Base-by-base conservation (phyloP, 2,329 filamentous ascomycete genomes). In the Thielaviopsis musarum region DNA sequence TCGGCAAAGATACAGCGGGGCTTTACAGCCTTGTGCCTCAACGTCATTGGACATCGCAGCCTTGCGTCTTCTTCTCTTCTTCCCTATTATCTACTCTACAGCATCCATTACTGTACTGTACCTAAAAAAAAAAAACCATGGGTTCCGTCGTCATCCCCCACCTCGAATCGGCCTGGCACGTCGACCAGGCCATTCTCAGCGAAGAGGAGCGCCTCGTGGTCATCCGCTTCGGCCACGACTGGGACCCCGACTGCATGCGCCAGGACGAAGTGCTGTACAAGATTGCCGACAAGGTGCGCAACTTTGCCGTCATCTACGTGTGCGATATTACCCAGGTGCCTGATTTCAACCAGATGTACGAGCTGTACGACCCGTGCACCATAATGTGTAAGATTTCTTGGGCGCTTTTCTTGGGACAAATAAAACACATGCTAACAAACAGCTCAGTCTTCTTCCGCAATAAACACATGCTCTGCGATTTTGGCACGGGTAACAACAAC, bases 401-500 rank as follows among this genome's bases (percentile, higher is more conserved):
- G 7, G n/a, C 48, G n/a, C 85, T 85, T 73, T 86, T 84, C 72
- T 74, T 49, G 26, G 13, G n/a, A 21, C 28, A 41, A 5, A 21
- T 56, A n/a, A 2, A 1, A 21, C 1, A 54, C 13, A 13, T 15
- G 17, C 52, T 48, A 57, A 26, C 54, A 19, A 21, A 24, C 64
- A 66, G 5, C 10, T 22, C 45, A 62, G 61, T 77, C 77, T 95
- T 95, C 78, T 95, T 91, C 77, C 83, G 91, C 63, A 98, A 98
- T 71, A 98, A 98, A 71, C 90, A 96, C 73, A 97, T 97, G 83
- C 95, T 94, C 87, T 89, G 87, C 71, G 91, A 97, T 80, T 90
- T 96, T 66, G 91, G 91, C 54, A 98, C 93, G 1, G 93, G 93
- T 64, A 95, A 98, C 74, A 98, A 98, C 73, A 98, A 98, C 72